These are phyloP conservation scores for Bruguiera parviflora DNA, from an alignment of 345 rosid genomes.

Conservation along the genomic window DNA sequence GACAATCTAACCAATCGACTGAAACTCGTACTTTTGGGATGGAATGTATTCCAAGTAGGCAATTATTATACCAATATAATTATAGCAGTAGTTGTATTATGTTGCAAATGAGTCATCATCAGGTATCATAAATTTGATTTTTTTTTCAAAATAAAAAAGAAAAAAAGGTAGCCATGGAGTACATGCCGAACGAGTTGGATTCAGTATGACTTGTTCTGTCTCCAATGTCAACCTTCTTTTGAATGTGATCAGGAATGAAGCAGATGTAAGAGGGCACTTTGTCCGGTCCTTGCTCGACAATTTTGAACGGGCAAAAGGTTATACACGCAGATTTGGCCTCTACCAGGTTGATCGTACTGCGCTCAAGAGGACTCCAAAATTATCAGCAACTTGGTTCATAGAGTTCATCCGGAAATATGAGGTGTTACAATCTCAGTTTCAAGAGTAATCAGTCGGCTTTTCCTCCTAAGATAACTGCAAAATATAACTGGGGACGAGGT, in stretches of 20 bases:
- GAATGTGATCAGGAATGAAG: constrained; percentile 10
- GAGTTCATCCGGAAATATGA: constrained; percentile 6
- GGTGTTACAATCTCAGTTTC: not conserved
- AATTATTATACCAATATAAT: no score
- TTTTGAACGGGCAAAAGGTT: constrained; percentile 15
- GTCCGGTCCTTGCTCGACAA: constrained; percentile 12
- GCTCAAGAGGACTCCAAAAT: constrained; percentile 14
- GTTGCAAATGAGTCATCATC: no score
- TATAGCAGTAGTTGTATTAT: no score
- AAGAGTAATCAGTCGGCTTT: not conserved
- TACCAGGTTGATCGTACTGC: constrained; percentile 9
- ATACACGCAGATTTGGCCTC: constrained; percentile 17
- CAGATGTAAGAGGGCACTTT: constrained; percentile 15
- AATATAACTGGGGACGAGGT: no score
- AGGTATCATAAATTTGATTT: no score
- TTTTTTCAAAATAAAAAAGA: no score
- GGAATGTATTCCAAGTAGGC: no score
- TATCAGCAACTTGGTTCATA: constrained; percentile 19
- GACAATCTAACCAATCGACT: no score
- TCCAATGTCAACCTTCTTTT: no score
- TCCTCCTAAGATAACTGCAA: not conserved
- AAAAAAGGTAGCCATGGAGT: no score
- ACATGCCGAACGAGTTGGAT: no score
- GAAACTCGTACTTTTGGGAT: no score
- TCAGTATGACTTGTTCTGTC: not conserved